Percentiles rank a stretch among this genome's conserved stretches.
phyloP scores from a whole-genome alignment of 169 alveolate genomes.

The Plasmodium cynomolgi region DNA sequence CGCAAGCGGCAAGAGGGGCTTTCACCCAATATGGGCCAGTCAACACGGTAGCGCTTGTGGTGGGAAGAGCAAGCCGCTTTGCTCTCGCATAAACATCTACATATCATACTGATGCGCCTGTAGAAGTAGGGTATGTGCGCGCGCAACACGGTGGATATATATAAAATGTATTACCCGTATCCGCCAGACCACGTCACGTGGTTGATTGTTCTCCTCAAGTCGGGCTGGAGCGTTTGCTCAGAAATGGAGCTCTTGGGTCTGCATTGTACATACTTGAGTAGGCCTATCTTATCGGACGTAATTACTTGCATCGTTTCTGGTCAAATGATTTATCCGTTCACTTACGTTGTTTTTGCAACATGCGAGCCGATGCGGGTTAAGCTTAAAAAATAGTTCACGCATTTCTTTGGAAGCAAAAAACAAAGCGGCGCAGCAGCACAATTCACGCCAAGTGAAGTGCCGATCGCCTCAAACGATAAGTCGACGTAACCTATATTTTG shows the following conservation, averaged over 20 bases:
- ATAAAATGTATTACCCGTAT: constrained; percentile 54
- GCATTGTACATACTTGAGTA: constrained; percentile 52
- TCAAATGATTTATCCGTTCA: background rate
- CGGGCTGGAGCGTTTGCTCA: constrained; percentile 23
- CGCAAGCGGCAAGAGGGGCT: background rate
- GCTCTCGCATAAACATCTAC: background rate
- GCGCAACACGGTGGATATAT: background rate
- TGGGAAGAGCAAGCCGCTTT: background rate
- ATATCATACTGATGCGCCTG: background rate
- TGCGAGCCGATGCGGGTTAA: background rate
- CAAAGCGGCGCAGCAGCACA: background rate
- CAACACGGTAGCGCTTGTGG: background rate
- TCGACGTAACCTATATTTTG: background rate
- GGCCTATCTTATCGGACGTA: constrained; percentile 62
- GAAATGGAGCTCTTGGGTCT: constrained; percentile 7
- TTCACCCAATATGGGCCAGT: background rate
- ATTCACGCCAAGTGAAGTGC: background rate
- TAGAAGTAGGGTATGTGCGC: background rate
- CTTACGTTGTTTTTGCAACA: background rate
- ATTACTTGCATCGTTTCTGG: constrained; percentile 49
- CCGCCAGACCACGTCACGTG: constrained; percentile 72
- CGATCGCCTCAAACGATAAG: background rate
- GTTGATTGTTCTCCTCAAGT: constrained; percentile 43
- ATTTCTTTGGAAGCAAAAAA: background rate
- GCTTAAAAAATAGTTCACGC: background rate